Evolutionary conservation across 2,329 filamentous ascomycete genomes (phyloP), one percentile per base, ranked within the genome.

Genomic region (Aspergillus pseudoterreus): DNA sequence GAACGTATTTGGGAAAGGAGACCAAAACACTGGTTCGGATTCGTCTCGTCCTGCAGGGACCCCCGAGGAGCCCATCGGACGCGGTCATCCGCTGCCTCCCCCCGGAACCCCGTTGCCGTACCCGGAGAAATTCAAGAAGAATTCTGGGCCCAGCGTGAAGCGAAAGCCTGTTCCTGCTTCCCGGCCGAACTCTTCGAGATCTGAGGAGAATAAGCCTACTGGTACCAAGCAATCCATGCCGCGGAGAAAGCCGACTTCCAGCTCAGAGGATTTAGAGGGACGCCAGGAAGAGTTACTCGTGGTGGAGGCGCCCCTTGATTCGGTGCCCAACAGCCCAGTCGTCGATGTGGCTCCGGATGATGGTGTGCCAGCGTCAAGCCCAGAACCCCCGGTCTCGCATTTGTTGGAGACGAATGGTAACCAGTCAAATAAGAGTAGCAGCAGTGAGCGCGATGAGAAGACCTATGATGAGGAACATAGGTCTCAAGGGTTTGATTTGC

Each of bases 31-130:
- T 3, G 71, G 74, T 11, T 70, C 68, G 12, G 76, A 78, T 22
- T 68, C 66, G 4, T 65, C 68, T 44, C 59, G 65, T 33, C 58
- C 65, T 52, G 66, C 71, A 6, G 69, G 67, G 43, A 82, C 54
- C 68, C 83, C 71, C 58, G 81, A 72, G 57, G 82, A 89, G 60
- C 90, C 90, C 2, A 90, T 95, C 75, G 91, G 91, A 1, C 82
- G 90, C 36, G 90, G 90, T 0, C 86, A 87, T 60, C 90, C 90
- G 1, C 75, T 95, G 15, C 90, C 90, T 43, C 90, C 90, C 8
- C 88, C 87, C 2, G 91, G 90, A 2, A 85, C 81, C 42, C 90
- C 91, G 3, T 77, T 95, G 1, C 90, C 91, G 2, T 82, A 78
- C 39, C 86, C 86, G 1, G 82, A 84, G 33, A 81, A 78, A 49